Evolutionary conservation across 306 rosid species (phyloP).

Genomic region (Acacia melanoxylon): DNA sequence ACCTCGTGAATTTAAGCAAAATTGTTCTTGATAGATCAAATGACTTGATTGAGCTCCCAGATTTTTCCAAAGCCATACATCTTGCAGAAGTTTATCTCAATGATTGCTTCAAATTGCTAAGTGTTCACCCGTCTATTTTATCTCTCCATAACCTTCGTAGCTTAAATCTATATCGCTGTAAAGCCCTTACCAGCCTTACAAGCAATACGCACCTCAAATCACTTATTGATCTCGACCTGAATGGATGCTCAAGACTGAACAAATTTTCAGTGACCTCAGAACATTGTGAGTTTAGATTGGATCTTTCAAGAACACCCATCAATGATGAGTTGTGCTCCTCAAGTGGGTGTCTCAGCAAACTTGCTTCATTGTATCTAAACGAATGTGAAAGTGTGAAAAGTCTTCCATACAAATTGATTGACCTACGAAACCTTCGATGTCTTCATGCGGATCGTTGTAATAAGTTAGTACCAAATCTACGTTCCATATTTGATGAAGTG

Average conservation of each 20-base stretch:
- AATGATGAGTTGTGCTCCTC: not conserved
- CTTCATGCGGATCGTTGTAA: not conserved
- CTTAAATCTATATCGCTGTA: fast-evolving
- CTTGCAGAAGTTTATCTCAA: not conserved
- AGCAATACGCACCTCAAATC: not conserved
- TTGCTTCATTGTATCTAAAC: not conserved
- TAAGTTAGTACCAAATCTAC: not conserved
- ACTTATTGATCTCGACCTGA: not conserved
- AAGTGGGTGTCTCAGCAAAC: not conserved
- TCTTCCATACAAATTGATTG: not conserved
- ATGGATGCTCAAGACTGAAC: not conserved
- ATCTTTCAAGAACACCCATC: not conserved
- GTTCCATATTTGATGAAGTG: not conserved
- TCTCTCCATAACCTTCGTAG: not conserved
- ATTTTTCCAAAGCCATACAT: not conserved
- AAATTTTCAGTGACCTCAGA: not conserved
- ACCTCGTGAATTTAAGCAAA: not conserved
- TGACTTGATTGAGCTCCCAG: not conserved
- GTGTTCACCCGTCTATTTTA: not conserved
- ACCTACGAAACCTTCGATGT: not conserved
- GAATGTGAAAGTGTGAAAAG: not conserved
- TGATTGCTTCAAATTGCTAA: not conserved
- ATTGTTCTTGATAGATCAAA: not conserved
- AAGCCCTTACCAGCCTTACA: not conserved
- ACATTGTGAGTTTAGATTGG: fast-evolving